phyloP scores from a whole-genome alignment of 148 eudicot species.

The Cornus controversa region DNA sequence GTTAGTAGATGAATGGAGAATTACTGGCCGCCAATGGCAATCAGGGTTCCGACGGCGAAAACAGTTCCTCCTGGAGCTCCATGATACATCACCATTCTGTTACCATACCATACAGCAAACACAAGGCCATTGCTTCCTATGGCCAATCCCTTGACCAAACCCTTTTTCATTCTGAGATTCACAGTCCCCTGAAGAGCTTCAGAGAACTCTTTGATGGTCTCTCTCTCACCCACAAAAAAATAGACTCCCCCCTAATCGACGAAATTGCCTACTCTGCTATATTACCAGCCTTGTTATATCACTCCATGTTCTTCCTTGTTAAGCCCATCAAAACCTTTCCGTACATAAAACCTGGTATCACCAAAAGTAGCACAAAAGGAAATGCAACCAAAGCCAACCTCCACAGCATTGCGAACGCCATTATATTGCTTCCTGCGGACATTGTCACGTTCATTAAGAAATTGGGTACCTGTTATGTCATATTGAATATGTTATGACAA shows the following conservation, averaged over 20 bases:
- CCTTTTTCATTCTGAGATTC: slow-evolving; percentile 32
- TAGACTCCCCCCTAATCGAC: slow-evolving; percentile 34
- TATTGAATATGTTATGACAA: too few species aligned
- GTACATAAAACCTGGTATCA: slow-evolving; percentile 34
- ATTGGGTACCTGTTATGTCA: slow-evolving; percentile 27
- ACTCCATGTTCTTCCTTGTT: slow-evolving; percentile 26
- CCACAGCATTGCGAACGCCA: slow-evolving; percentile 31
- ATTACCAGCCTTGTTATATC: slow-evolving; percentile 32
- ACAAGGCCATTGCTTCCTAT: slow-evolving; percentile 34
- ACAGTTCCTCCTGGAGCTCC: slow-evolving; percentile 37
- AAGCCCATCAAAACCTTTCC: slow-evolving; percentile 28
- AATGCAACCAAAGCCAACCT: slow-evolving; percentile 33
- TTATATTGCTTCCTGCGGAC: slow-evolving; percentile 25
- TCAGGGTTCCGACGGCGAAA: slow-evolving; percentile 24
- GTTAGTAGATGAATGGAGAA: neutral
- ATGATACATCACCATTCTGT: slow-evolving; percentile 29
- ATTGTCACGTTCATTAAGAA: slow-evolving; percentile 27
- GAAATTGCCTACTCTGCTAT: slow-evolving; percentile 38
- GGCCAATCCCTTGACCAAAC: slow-evolving; percentile 36
- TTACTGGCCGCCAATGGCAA: slow-evolving; percentile 36
- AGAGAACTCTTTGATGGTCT: slow-evolving; percentile 22
- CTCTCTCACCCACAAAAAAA: slow-evolving; percentile 31
- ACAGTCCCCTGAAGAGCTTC: slow-evolving; percentile 29
- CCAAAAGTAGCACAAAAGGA: slow-evolving; percentile 27
- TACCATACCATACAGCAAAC: slow-evolving; percentile 34